These are phyloP conservation scores for Pneumocystis carinii DNA, from an alignment of 1,139 yeast genomes.

Conservation along the genomic window DNA sequence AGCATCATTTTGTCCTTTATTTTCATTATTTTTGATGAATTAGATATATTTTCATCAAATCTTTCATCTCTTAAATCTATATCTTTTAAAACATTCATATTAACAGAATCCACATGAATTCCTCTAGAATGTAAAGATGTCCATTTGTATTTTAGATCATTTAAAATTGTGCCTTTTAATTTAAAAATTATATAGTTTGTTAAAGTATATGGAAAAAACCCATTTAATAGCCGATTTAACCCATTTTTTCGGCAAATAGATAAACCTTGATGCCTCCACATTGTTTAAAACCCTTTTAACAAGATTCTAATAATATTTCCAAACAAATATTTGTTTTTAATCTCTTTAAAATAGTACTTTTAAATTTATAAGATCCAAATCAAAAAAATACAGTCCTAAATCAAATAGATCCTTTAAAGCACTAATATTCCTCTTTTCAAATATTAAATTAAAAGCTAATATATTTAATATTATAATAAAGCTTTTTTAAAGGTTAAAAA, in stretches of 20 bases:
- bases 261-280: no score
- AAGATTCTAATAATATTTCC: no score
- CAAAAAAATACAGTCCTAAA: no score
- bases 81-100: not conserved
- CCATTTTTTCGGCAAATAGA: not conserved
- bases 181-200: not conserved
- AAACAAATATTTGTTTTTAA: no score
- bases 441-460: no score
- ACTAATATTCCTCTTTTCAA: no score
- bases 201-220: not conserved
- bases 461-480: no score
- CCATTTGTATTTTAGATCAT: not conserved
- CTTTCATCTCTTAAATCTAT: not conserved
- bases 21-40: slow-evolving; percentile 1
- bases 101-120: not conserved
- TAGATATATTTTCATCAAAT: not conserved
- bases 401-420: no score
- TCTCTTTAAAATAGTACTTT: no score
- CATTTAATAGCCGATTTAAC: not conserved
- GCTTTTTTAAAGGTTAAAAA: no score
- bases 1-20: slow-evolving; percentile 8
- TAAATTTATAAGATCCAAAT: no score
- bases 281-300: no score
- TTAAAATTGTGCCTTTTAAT: not conserved
- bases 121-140: not conserved